These are phyloP conservation scores for Dactylonectria macrodidyma DNA, from an alignment of 2,329 filamentous ascomycete genomes.

Conservation along the genomic window DNA sequence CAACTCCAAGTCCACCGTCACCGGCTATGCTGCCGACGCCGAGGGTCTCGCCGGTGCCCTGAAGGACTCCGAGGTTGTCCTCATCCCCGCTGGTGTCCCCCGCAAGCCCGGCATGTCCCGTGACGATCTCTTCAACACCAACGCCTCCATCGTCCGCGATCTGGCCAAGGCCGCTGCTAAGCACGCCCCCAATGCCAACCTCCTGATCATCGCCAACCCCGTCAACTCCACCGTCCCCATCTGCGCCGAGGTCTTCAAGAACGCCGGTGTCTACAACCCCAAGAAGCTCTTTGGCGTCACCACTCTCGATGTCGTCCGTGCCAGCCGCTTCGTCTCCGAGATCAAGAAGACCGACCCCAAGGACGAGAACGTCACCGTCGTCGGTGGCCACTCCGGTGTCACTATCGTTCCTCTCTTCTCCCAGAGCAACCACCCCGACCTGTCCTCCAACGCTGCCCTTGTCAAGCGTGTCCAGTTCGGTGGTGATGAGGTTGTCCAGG, in stretches of 20 bases:
- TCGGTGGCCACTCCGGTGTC: slow-evolving; percentile 97
- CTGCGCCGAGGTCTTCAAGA: slow-evolving; percentile 96
- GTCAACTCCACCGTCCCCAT: slow-evolving; percentile 99
- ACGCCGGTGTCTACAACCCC: slow-evolving; percentile 96
- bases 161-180: slow-evolving; percentile 95
- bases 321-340: slow-evolving; percentile 97
- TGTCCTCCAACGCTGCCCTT: slow-evolving; percentile 83
- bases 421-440: slow-evolving; percentile 89
- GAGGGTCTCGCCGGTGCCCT: slow-evolving; percentile 84
- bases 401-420: slow-evolving; percentile 99
- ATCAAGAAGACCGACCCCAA: slow-evolving; percentile 91
- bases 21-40: slow-evolving; percentile 85
- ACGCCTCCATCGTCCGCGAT: slow-evolving; percentile 98
- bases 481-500: slow-evolving; percentile 98
- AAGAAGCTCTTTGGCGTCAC: slow-evolving; percentile 99
- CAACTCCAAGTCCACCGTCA: slow-evolving; percentile 98
- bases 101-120: slow-evolving; percentile 99
- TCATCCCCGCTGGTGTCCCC: slow-evolving; percentile 98
- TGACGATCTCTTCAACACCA: slow-evolving; percentile 99
- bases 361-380: slow-evolving; percentile 94
- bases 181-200: slow-evolving; percentile 90
- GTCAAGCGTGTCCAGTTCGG: slow-evolving; percentile 98
- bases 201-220: slow-evolving; percentile 98
- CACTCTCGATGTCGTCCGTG: slow-evolving; percentile 98
- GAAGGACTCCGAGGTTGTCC: slow-evolving; percentile 91